Evolutionary conservation across 495 filamentous ascomycete genomes (phyloP).

Genomic region (Physcia stellaris): DNA sequence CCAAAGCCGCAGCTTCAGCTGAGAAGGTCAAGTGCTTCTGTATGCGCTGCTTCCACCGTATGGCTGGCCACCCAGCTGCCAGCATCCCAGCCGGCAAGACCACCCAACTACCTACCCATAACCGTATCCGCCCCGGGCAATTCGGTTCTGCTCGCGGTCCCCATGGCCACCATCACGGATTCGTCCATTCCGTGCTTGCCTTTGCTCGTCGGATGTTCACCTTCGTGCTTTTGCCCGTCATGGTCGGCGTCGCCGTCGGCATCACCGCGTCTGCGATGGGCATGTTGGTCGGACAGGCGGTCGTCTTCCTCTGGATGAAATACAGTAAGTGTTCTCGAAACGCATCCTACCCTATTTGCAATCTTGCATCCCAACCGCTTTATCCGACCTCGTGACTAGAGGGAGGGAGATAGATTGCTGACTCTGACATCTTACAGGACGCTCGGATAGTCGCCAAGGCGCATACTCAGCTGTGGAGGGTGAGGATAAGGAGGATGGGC

Average conservation of each 20-base stretch:
- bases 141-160: slow-evolving; percentile 14
- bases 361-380: too few relatives aligned
- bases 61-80: slow-evolving; percentile 2
- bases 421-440: slow-evolving; percentile 10
- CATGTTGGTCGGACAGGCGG: slow-evolving; percentile 37
- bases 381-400: too few relatives aligned
- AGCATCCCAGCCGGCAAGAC: slow-evolving; percentile 6
- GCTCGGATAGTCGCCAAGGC: neutral
- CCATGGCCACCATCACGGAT: slow-evolving; percentile 20
- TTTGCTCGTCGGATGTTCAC: slow-evolving; percentile 25
- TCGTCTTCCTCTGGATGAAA: slow-evolving; percentile 37
- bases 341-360: too few relatives aligned
- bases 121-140: slow-evolving; percentile 19
- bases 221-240: slow-evolving; percentile 33
- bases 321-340: slow-evolving; percentile 21
- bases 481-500: slow-evolving; percentile 15
- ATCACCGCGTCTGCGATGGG: slow-evolving; percentile 37
- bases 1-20: slow-evolving; percentile 12
- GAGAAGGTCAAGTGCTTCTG: slow-evolving; percentile 16
- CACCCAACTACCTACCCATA: slow-evolving; percentile 14
- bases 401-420: too few relatives aligned
- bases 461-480: slow-evolving; percentile 9
- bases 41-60: slow-evolving; percentile 11
- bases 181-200: slow-evolving; percentile 10
- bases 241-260: slow-evolving; percentile 36